phyloP scores from a whole-genome alignment of 495 filamentous ascomycete species.

The Aspergillus egyptiacus region DNA sequence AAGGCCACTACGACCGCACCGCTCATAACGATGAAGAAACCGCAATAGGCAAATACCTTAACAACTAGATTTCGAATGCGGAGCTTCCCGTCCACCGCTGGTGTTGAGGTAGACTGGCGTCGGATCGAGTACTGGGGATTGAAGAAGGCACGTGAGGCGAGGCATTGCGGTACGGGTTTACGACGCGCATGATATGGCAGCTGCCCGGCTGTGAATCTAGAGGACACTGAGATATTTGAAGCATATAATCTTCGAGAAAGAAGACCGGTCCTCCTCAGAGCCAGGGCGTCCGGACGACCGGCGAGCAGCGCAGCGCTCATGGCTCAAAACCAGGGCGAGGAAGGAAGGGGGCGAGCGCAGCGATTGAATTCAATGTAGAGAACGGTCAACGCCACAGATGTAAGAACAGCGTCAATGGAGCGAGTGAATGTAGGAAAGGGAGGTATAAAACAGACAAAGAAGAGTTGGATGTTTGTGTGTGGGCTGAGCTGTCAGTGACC shows the following conservation, averaged over 20 bases:
- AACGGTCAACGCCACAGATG: slow-evolving; percentile 6
- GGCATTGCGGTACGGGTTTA: slow-evolving; percentile 23
- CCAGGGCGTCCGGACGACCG: slow-evolving; percentile 30
- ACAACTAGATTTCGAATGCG: slow-evolving; percentile 25
- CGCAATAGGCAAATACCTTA: slow-evolving; percentile 50
- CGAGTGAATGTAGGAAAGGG: background rate
- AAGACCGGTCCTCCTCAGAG: slow-evolving; percentile 29
- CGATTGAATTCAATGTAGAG: no score
- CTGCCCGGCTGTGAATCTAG: slow-evolving; percentile 15
- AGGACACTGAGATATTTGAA: slow-evolving; percentile 10
- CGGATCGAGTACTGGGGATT: slow-evolving; percentile 21
- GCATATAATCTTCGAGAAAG: slow-evolving; percentile 21
- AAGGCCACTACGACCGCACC: slow-evolving; percentile 63
- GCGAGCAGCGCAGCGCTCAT: slow-evolving; percentile 39
- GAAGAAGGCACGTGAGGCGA: slow-evolving; percentile 23
- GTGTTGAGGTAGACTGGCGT: slow-evolving; percentile 24
- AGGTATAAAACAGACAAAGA: background rate
- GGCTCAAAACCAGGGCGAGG: slow-evolving; percentile 7
- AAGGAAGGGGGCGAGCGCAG: no score
- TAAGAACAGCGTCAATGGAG: slow-evolving; percentile 1
- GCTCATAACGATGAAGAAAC: slow-evolving; percentile 51
- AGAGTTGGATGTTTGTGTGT: background rate
- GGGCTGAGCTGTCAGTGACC: background rate
- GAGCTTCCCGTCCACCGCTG: slow-evolving; percentile 15
- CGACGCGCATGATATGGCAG: slow-evolving; percentile 19